Evolutionary conservation across 805 yeast genomes (phyloP), one percentile per base, ranked within the genome.

Genomic region (Henningerozyma blattae): DNA sequence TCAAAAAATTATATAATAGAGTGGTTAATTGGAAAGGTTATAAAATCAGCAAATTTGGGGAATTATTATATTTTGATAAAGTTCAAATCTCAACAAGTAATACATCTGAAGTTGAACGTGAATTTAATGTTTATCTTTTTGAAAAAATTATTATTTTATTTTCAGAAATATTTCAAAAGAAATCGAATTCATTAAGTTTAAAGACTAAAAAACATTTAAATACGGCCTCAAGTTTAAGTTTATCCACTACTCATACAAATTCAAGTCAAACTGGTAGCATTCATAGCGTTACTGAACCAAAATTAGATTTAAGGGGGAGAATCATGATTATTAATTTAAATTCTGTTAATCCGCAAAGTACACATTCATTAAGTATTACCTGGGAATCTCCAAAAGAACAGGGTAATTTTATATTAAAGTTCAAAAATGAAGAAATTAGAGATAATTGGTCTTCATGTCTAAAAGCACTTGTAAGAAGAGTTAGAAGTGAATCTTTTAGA

Each of bases 21-120:
- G 93, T 89, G 9, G 64, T 68, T 16, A 94, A 87, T 58, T 91
- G 98, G 98, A 75, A 85, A 46, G 96, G 95, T 16, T 85, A 84
- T 52, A 75, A 77, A 38, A 62, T 80, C 29, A 67, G 66, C 35
- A 78, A 76, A 42, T 83, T 85, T 54, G 99, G 99, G 18, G 94
- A 84, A 38, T 67, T 91, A 38, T 59, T 87, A 35, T 75, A 75
- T 50, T 79, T 75, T 47, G 89, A 85, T 37, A 62, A 65, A 27
- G 86, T 82, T 22, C 70, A 75, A 9, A 56, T 57, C 8, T 54
- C 62, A 3, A 56, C 58, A 8, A 64, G 60, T 37, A 70, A 70
- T 24, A 42, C 56, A 2, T 67, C 68, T 25, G 79, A 77, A 22
- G 68, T 69, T 34, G 96, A 89, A 52, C 75, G 80, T 35, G 96